Evolutionary conservation across 2,329 filamentous ascomycete species (phyloP).

Genomic region (Trichoderma koningiopsis): DNA sequence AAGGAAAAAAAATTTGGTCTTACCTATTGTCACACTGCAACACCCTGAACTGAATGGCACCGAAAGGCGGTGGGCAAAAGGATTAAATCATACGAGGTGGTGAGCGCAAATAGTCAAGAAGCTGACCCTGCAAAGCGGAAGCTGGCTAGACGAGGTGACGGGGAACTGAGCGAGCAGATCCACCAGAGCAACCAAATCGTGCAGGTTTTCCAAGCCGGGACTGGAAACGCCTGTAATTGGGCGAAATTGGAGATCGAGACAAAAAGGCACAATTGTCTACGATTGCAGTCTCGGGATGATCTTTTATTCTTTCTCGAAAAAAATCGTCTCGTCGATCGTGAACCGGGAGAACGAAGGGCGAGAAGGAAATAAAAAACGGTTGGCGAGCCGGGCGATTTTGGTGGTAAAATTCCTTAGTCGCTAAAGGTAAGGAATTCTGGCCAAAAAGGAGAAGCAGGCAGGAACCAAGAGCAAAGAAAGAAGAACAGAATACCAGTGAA

Average conservation of each 20-base stretch:
- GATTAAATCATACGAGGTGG: slow-evolving; percentile 27
- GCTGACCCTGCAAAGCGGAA: slow-evolving; percentile 14
- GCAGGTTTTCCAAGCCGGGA: slow-evolving; percentile 6
- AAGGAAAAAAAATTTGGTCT: slow-evolving; percentile 1
- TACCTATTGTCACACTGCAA: slow-evolving; percentile 23
- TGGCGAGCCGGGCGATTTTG: slow-evolving; percentile 34
- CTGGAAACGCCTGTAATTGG: background rate
- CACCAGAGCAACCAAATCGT: slow-evolving; percentile 14
- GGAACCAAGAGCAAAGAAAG: slow-evolving; percentile 8
- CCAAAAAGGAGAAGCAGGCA: slow-evolving; percentile 25
- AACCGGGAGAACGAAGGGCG: slow-evolving; percentile 33
- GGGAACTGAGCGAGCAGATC: slow-evolving; percentile 19
- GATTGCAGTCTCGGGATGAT: slow-evolving; percentile 39
- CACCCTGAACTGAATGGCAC: slow-evolving; percentile 13
- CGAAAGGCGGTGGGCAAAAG: slow-evolving; percentile 20
- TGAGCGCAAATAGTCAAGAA: slow-evolving; percentile 19
- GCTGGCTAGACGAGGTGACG: slow-evolving; percentile 16
- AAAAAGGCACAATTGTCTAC: slow-evolving; percentile 22
- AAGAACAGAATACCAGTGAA: slow-evolving; percentile 23
- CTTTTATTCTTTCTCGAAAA: slow-evolving; percentile 27
- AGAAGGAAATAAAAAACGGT: slow-evolving; percentile 30
- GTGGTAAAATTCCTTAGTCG: slow-evolving; percentile 44
- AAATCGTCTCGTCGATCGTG: slow-evolving; percentile 29
- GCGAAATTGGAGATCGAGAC: slow-evolving; percentile 12
- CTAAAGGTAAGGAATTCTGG: slow-evolving; percentile 47